Base-by-base conservation (phyloP, 2,329 filamentous ascomycete species). In the Aspergillus latus region DNA sequence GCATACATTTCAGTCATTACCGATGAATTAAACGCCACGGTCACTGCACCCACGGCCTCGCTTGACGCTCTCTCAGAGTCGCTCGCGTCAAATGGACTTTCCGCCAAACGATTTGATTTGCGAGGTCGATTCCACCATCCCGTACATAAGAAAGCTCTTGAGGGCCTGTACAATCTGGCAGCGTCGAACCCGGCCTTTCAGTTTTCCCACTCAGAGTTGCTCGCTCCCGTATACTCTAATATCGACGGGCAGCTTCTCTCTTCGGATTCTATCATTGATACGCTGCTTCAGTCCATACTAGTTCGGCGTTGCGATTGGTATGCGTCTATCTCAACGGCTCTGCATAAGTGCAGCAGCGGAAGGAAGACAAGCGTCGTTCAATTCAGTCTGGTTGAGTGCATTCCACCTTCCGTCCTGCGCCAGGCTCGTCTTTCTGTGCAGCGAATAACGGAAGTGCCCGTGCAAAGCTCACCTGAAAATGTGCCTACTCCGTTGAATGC, bases 1-100 rank as follows among this genome's bases (percentile, higher is more conserved):
- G 39, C 51, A 32, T 53, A 53, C n/a, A 30, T 53, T 10, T 53
- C 51, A 4, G 51, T 53, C 32, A 11, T 47, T 40, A 45, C 26
- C 2, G 43, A 30, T 9, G 28, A 16, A 30, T 47, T 21, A 7
- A 30, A 34, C 36, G 16, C 21, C 8, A 53, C 51, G 5, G 26
- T 53, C 34, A 47, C 51, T 2, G 32, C 42, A 4, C 34, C 51
- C 3, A 36, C 34, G 2, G 2, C 43, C 2, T 21, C 13, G 3
- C 8, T 53, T 5, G 21, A 28, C 9, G 13, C 30, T 11, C 21
- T 53, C 4, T 39, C 42, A 2, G 11, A 53, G 9, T 10, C n/a
- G 4, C 51, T 53, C 1, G 34, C 7, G 28, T 8, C 32, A 8
- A 15, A 37, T 1, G 51, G 43, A 13, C 28, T 53, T 21, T 34